Evolutionary conservation across 371 early-diverging fungal species (phyloP).

Genomic region (Syncephalis plumigaleata): DNA sequence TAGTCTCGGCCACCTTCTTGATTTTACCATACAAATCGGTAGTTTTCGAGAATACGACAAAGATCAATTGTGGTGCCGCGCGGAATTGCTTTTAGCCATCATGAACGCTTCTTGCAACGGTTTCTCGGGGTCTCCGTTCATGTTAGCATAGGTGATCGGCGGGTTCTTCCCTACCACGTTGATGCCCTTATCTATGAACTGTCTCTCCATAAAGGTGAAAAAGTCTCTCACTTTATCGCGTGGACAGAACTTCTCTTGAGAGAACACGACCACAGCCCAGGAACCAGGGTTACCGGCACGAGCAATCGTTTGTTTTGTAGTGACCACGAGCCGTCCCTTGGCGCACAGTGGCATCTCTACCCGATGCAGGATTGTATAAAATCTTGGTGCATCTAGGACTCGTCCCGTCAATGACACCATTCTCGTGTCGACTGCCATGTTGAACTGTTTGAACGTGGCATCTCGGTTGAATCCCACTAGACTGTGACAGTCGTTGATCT

Average conservation of each 20-base stretch:
- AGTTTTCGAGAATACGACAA: constrained; percentile 14
- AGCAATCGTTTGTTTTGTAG: constrained; percentile 63
- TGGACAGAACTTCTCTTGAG: constrained; percentile 10
- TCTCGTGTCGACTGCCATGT: constrained; percentile 37
- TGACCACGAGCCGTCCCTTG: constrained; percentile 78
- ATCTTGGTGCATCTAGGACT: constrained; percentile 59
- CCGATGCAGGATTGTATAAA: constrained; percentile 31
- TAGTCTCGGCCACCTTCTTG: constrained; percentile 57
- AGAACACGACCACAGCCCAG: constrained; percentile 63
- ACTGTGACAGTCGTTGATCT: constrained; percentile 26
- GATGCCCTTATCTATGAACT: constrained; percentile 38
- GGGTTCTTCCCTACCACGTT: constrained; percentile 15
- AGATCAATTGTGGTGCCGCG: constrained; percentile 53
- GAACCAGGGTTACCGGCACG: constrained; percentile 48
- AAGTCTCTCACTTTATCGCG: constrained; percentile 20
- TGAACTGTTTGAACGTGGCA: constrained; percentile 34
- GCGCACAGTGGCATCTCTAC: constrained; percentile 48
- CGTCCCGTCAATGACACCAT: constrained; percentile 35
- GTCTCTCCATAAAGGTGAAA: constrained; percentile 21
- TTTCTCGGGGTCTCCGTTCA: constrained; percentile 41
- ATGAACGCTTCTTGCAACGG: constrained; percentile 1
- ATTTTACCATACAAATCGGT: constrained; percentile 40
- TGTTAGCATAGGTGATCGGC: constrained; percentile 39
- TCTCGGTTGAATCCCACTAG: constrained; percentile 25
- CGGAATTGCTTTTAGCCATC: constrained; percentile 37